Base-by-base conservation (phyloP, 2,329 filamentous ascomycete species). In the Bipolaris gigantea region DNA sequence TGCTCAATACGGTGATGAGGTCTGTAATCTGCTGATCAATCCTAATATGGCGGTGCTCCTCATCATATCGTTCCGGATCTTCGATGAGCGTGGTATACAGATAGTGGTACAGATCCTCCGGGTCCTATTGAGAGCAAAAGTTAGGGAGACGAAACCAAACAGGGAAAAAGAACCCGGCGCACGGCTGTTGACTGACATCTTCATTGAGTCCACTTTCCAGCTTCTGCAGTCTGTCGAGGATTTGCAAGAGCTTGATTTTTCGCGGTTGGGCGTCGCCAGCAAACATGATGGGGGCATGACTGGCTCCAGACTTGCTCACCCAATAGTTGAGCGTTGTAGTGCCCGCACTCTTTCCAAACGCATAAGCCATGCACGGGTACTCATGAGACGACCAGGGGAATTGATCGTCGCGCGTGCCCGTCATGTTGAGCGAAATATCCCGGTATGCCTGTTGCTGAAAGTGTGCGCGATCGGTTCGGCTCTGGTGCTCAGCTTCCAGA, bases 261-360 rank as follows among this genome's bases (percentile, higher is more conserved):
- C 85, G 83, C n/a, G 85, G 83, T 53, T 79, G 75, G 16, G 84
- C 74, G 2, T 83, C 83, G 3, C 83, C 78, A 60, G 86, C 85
- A 48, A 88, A 78, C 7, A 82, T 79, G 41, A 86, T 83, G 1
- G 77, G 70, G 2, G 84, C 81, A 18, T 83, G 82, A 5, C 82
- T 70, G 30, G 74, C 79, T 52, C 86, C 86, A 16, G 81, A 83
- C 58, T 83, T 78, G 50, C 82, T 80, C 11, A 83, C 82, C 83
- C 87, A 90, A 58, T 86, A 83, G 62, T 89, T 90, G 46, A 92
- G 75, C 0, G 88, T 90, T 47, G 89, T 83, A 1, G 88, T 91
- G 5, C 89, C 89, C 0, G 87, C 84, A 19, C 83, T 79, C 45
- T 78, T 77, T 11, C 89, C 89, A 70, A 85, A 88, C 60, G 81